Evolutionary conservation across 1,284 basidiomycete genomes (phyloP).

Genomic region (Cystobasidium slooffiae): DNA sequence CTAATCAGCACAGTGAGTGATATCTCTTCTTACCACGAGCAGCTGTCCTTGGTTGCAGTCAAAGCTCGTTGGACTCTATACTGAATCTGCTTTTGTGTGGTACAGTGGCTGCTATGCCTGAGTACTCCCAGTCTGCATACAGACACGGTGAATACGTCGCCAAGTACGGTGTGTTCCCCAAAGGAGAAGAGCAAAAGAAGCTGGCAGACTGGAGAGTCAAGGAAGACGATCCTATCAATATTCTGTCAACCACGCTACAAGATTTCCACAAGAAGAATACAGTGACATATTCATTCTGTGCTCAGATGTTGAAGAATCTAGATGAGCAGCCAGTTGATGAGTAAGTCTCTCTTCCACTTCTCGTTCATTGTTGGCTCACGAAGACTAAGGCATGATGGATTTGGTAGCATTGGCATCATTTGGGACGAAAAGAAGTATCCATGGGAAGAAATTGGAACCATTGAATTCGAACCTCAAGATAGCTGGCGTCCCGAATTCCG

Average conservation of each 20-base stretch:
- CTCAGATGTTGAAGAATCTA: conserved; percentile 52
- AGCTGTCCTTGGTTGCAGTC: too few species aligned
- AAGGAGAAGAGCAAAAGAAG: conserved; percentile 46
- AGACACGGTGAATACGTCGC: conserved; percentile 53
- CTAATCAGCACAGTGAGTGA: conserved; percentile 46
- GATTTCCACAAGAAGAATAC: conserved; percentile 47
- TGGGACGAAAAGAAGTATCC: conserved; percentile 53
- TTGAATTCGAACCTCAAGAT: conserved; percentile 52
- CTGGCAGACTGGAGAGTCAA: conserved; percentile 42
- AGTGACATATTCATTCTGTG: conserved; percentile 51
- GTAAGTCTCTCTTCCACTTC: background rate
- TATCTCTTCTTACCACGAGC: background rate
- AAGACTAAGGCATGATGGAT: background rate
- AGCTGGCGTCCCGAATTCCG: conserved; percentile 48
- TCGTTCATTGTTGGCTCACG: too few species aligned
- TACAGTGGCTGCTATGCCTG: conserved; percentile 48
- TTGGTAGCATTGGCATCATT: conserved; percentile 42
- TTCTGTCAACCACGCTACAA: conserved; percentile 46
- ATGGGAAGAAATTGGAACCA: conserved; percentile 49
- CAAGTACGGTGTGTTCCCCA: conserved; percentile 52
- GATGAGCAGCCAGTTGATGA: conserved; percentile 53
- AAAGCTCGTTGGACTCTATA: background rate
- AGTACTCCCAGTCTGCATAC: conserved; percentile 52
- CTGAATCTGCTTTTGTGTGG: background rate
- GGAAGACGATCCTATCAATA: conserved; percentile 45